Evolutionary conservation across 805 yeast species (phyloP), one percentile per base, ranked within the genome.

Genomic region (Candida dajiaensis): DNA sequence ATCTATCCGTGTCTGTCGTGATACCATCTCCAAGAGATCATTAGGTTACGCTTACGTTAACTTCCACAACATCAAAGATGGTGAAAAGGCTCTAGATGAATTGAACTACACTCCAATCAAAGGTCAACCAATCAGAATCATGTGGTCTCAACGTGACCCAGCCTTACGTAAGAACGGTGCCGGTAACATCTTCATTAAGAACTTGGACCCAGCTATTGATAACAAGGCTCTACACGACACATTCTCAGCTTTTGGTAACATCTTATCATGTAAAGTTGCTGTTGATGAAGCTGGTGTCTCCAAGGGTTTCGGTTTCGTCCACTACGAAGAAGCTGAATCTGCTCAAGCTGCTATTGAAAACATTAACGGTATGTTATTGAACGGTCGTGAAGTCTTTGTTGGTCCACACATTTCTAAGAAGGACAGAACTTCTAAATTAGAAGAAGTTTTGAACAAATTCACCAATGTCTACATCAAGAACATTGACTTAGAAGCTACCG

Each of bases 71-170:
- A 72, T 78, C 58, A 86, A 78, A 54, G 97, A 94, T 65, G 98
- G 96, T 66, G 89, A 84, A 74, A 83, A 78, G 65, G 99, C 99
- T 53, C 76, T 94, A 68, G 95, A 89, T 67, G 94, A 89, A 72
- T 81, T 94, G 72, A 94, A 92, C 88, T 94, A 94, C 78, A 73
- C 89, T 50, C 81, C 81, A 63, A 83, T 94, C 74, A 90, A 90
- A 71, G 97, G 97, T 65, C 88, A 85, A 65, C 89, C 97, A 63
- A 89, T 97, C 76, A 89, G 99, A 73, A 92, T 94, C 76, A 94
- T 94, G 98, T 89, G 98, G 97, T 89, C 97, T 58, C 98, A 94
- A 78, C 89, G 98, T 75, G 98, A 94, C 70, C 98, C 99, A 56
- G 79, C 96, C 52, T 70, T 83, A 63, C 87, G 99, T 80, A 88